Base-by-base conservation (phyloP, 2,329 filamentous ascomycete genomes). In the Aspergillus japonicus region DNA sequence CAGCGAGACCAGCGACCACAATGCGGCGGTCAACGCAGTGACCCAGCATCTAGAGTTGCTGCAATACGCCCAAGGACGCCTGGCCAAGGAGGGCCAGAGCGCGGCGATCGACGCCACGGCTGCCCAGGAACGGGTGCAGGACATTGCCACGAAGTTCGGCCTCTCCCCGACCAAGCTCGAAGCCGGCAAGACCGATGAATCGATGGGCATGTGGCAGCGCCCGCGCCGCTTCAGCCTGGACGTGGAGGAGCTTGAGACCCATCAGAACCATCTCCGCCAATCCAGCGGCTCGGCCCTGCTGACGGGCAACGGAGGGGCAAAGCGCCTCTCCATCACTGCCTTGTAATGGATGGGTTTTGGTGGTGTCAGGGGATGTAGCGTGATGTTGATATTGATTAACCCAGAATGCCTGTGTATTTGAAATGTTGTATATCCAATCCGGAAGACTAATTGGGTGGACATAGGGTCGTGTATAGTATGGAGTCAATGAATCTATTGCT, bases 211-310 rank as follows among this genome's bases (percentile, higher is more conserved):
- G 59, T 74, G 71, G 71, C 68, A 72, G 35, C 69, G 66, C 35
- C 72, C 72, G 5, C 62, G 72, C 35, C 68, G 72, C 21, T 74
- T 74, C 39, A 73, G 71, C 49, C 61, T 74, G 55, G 72, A 74
- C 57, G 66, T 74, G 33, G 69, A 71, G 21, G 71, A 73, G 29
- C 58, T 64, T 4, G 63, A 63, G 51, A 56, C 57, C 50, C 72
- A 74, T 59, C 65, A 65, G 16, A 74, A 74, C 50, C 70, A 73
- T 59, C 53, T 74, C 39, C 66, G 72, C 0, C 66, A 69, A 60
- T 66, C 66, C 23, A 74, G 72, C 50, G 69, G 70, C 11, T 68
- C 65, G 39, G 67, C 68, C 2, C 56, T 72, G 59, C 53, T 71
- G 59, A 65, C 64, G 57, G 70, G 70, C 5, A 71, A 62, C 59